Evolutionary conservation across 2,329 filamentous ascomycete species (phyloP).

Genomic region (Penicillium sp.): DNA sequence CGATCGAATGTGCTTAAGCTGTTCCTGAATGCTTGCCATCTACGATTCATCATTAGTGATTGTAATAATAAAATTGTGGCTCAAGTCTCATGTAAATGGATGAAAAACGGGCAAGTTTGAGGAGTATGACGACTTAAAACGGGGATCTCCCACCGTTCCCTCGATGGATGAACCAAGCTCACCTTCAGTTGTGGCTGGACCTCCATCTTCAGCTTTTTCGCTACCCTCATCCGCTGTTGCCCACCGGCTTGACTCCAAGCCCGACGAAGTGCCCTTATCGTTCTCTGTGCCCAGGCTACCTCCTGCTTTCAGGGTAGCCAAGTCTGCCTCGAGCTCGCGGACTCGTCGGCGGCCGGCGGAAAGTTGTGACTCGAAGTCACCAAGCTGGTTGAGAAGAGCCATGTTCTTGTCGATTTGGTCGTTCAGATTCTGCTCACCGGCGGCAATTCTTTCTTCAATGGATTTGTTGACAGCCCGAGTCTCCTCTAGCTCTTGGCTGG

Average conservation of each 20-base stretch:
- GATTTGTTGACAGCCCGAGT: slow-evolving; percentile 27
- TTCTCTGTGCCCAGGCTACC: slow-evolving; percentile 15
- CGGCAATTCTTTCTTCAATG: slow-evolving; percentile 34
- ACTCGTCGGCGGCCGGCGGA: slow-evolving; percentile 37
- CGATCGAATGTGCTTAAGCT: slow-evolving; percentile 47
- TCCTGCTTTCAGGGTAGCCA: slow-evolving; percentile 39
- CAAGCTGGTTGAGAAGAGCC: slow-evolving; percentile 40
- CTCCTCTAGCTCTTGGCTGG: slow-evolving; percentile 34
- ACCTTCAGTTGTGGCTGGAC: slow-evolving; percentile 41
- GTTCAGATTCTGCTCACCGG: slow-evolving; percentile 38
- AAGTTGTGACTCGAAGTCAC: slow-evolving; percentile 38
- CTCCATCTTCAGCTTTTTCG: slow-evolving; percentile 32
- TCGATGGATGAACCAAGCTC: slow-evolving; percentile 50
- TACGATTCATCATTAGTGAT: slow-evolving; percentile 30
- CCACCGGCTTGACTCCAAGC: slow-evolving; percentile 44
- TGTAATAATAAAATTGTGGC: slow-evolving; percentile 20
- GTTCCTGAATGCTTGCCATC: slow-evolving; percentile 50
- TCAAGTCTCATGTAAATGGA: slow-evolving; percentile 29
- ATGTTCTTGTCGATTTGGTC: slow-evolving; percentile 45
- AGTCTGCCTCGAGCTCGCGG: slow-evolving; percentile 41
- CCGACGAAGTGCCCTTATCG: slow-evolving; percentile 30
- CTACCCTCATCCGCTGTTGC: slow-evolving; percentile 33
- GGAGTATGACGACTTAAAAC: slow-evolving; percentile 34
- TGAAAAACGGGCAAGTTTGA: slow-evolving; percentile 32
- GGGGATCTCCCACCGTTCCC: slow-evolving; percentile 49